Percentiles rank a stretch among this genome's conserved stretches.
Conservation (phyloP, 495 filamentous ascomycete species). For the Amphirosellinia nigrospora region DNA sequence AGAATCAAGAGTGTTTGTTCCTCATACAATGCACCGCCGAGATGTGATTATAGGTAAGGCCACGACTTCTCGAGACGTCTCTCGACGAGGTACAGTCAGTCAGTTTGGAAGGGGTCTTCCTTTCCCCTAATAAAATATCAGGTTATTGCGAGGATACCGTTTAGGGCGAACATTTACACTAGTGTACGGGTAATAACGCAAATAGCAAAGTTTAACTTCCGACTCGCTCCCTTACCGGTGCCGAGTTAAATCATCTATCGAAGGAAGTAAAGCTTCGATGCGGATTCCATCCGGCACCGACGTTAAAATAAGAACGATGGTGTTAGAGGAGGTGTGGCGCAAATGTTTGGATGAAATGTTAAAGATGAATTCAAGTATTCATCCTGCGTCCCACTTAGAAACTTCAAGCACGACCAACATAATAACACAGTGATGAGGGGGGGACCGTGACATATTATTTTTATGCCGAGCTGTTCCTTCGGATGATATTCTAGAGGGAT, state of each 20-base stretch:
- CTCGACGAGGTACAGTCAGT: background rate
- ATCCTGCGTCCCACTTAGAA: background rate
- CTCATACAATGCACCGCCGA: background rate
- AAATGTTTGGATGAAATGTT: background rate
- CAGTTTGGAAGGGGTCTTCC: background rate
- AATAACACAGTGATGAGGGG: background rate
- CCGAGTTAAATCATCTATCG: background rate
- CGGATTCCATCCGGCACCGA: background rate
- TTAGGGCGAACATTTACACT: background rate
- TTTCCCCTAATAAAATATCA: background rate
- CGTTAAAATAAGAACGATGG: background rate
- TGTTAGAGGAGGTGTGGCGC: background rate
- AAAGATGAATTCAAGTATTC: background rate
- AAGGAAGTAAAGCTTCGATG: background rate
- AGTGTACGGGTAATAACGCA: too few species aligned
- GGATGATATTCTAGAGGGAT: background rate
- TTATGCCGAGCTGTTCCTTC: constrained; percentile 7
- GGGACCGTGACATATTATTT: background rate
- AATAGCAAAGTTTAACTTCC: background rate
- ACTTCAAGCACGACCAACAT: background rate
- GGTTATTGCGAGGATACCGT: background rate
- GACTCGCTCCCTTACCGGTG: background rate
- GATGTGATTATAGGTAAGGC: background rate
- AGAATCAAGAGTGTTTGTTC: background rate
- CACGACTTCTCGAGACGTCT: background rate